Base-by-base conservation (phyloP, 768 basidiomycete species). In the Leccinum boreale region DNA sequence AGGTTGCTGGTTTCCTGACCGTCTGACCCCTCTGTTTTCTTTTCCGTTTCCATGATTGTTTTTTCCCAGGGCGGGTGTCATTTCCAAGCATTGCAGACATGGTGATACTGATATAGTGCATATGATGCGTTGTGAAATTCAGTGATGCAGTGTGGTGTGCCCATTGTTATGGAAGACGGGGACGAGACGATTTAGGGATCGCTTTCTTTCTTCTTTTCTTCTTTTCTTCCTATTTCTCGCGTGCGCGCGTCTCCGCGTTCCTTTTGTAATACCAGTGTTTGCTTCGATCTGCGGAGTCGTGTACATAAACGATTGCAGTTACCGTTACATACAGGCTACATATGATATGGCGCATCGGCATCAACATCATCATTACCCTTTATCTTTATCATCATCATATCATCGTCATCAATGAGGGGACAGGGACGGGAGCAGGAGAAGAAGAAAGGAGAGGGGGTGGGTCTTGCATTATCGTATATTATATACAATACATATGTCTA, bases 241-340 rank as follows among this genome's bases (percentile, higher is more conserved):
- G 39, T 42, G 39, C 39, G 39, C 9, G 39, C n/a, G 39, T 42
- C 39, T 39, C 39, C 39, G 3, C 39, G n/a, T 39, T 39, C 39
- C n/a, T 42, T 42, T 42, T n/a, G 17, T 42, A n/a, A 42, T 42
- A 10, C 39, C 39, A n/a, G n/a, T n/a, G 3, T 51, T 44, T 29
- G 61, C 59, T 63, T 65, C 68, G 65, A 65, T 67, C 63, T 69
- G 67, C 59, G 67, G 61, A 63, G 68, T 57, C 58, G 63, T 65
- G 49, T 60, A 56, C 29, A 3, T 19, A 11, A 23, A 10, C 39
- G 39, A 42, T 42, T 42, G 39, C 39, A 42, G 39, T 9, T 42
- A 42, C 36, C 4, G 36, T 39, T 39, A 36, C 36, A 36, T 36
- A 36, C 36, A 39, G 9, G 17, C 8, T 42, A 42, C 39, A n/a